Evolutionary conservation across 768 basidiomycete genomes (phyloP).

Genomic region (Leccinum longicurvipes): DNA sequence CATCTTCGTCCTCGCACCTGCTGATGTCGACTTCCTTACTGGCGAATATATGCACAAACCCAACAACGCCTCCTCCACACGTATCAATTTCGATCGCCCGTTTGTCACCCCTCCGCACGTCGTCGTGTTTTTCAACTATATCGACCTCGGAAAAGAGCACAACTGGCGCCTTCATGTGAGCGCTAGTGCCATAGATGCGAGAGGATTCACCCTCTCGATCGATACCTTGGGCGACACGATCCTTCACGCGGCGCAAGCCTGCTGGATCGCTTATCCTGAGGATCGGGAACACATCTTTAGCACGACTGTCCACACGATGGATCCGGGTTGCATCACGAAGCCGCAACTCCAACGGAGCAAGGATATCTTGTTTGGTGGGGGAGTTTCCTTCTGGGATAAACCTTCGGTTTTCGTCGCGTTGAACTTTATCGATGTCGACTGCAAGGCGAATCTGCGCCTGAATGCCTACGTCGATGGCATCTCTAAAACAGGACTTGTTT

Average conservation of each 20-base stretch:
- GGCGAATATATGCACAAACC: slow-evolving; percentile 4
- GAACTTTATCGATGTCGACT: slow-evolving; percentile 13
- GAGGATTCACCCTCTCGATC: slow-evolving; percentile 16
- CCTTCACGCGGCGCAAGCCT: background rate
- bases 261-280: slow-evolving; percentile 22
- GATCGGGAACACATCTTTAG: slow-evolving; percentile 19
- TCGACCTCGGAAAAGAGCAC: slow-evolving; percentile 6
- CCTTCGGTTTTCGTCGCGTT: slow-evolving; percentile 19
- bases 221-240: slow-evolving; percentile 10
- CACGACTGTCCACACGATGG: slow-evolving; percentile 11
- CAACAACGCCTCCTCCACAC: background rate
- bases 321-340: background rate
- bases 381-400: slow-evolving; percentile 11
- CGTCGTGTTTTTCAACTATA: slow-evolving; percentile 11
- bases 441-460: slow-evolving; percentile 10
- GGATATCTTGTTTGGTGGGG: background rate
- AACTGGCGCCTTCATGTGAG: slow-evolving; percentile 8
- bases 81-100: slow-evolving; percentile 10
- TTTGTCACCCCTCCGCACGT: slow-evolving; percentile 17
- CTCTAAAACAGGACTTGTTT: slow-evolving; percentile 2
- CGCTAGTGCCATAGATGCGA: slow-evolving; percentile 9
- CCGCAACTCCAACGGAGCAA: slow-evolving; percentile 6
- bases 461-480: slow-evolving; percentile 8
- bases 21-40: slow-evolving; percentile 14
- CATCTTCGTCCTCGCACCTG: slow-evolving; percentile 6